Evolutionary conservation across 257 asterid species (phyloP).

Genomic region (Solanum neorickii): DNA sequence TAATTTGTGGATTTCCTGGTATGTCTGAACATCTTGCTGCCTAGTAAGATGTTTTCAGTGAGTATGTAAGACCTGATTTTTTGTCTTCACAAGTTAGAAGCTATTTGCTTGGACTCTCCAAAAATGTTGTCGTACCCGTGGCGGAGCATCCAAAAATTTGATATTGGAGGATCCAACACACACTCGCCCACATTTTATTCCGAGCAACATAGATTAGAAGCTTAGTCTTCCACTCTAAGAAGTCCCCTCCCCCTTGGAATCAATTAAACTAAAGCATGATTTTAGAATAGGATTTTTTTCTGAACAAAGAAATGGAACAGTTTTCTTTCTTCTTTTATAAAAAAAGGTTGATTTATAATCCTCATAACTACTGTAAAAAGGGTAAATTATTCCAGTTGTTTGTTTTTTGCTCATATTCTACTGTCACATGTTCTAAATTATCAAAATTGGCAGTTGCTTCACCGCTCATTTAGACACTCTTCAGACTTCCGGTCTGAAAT

Average conservation of each 20-base stretch:
- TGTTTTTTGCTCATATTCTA: background rate
- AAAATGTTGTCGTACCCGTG: background rate
- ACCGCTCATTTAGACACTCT: background rate
- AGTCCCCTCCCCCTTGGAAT: background rate
- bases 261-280: background rate
- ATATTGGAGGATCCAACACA: background rate
- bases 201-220: background rate
- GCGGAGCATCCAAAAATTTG: background rate
- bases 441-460: background rate
- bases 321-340: background rate
- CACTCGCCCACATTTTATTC: background rate
- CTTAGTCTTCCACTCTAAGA: background rate
- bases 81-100: background rate
- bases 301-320: background rate
- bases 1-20: conserved; percentile 98
- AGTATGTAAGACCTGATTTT: background rate
- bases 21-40: conserved; percentile 7
- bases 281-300: background rate
- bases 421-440: background rate
- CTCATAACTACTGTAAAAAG: background rate
- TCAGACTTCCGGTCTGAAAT: background rate
- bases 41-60: background rate
- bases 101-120: background rate
- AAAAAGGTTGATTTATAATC: background rate
- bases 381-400: background rate